Evolutionary conservation across 1,284 basidiomycete species (phyloP).

Genomic region (Cutaneotrichosporon arboriforme): DNA sequence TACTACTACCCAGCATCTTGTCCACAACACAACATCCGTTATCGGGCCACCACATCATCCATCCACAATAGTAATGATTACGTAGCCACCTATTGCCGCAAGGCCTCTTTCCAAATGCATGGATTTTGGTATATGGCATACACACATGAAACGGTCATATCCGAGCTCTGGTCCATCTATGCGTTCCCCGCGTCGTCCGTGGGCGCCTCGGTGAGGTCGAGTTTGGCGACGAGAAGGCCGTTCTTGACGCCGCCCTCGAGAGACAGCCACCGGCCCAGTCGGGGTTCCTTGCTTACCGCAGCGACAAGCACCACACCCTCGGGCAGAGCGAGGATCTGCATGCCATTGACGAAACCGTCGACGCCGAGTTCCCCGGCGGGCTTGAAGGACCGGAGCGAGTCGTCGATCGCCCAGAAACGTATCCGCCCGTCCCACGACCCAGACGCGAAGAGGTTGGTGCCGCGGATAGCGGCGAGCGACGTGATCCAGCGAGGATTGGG

Average conservation of each 20-base stretch:
- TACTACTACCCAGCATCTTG: conserved; percentile 15
- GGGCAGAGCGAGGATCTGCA: conserved; percentile 30
- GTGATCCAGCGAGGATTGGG: conserved; percentile 90
- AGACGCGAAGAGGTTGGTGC: conserved; percentile 85
- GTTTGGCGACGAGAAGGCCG: conserved; percentile 60
- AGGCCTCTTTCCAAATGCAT: conserved; percentile 3
- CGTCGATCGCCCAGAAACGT: conserved; percentile 80
- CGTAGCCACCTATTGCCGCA: not conserved
- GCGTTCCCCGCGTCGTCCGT: not conserved
- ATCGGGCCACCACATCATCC: not conserved
- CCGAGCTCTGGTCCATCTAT: not conserved
- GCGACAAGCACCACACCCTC: conserved; percentile 62
- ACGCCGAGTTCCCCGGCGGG: conserved; percentile 56
- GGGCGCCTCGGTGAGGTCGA: conserved; percentile 21
- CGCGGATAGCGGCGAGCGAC: conserved; percentile 69
- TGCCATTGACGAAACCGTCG: conserved; percentile 78
- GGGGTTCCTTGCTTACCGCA: conserved; percentile 78
- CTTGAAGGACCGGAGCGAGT: conserved; percentile 68
- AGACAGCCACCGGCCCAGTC: conserved; percentile 80
- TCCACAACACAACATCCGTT: not conserved
- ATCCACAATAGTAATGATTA: conserved; percentile 1
- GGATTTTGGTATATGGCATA: not conserved
- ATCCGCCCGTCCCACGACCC: conserved; percentile 90
- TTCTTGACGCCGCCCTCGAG: conserved; percentile 63
- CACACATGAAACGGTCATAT: not conserved